phyloP scores from a whole-genome alignment of 139 green algal genomes.

The Auxenochlorella pyrenoidosa region DNA sequence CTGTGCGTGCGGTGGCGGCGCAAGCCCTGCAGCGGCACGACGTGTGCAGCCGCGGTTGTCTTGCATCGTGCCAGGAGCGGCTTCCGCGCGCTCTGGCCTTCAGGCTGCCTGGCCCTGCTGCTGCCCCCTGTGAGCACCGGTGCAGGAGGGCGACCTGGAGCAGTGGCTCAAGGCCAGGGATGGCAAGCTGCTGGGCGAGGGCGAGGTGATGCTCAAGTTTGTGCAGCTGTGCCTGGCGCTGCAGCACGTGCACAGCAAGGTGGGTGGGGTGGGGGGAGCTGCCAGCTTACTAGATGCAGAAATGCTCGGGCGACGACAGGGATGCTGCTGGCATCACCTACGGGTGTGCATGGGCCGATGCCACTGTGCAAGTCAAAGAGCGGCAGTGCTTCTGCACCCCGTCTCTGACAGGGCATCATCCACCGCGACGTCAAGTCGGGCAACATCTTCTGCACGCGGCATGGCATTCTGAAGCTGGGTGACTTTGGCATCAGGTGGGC shows the following conservation, averaged over 20 bases:
- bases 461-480: slow-evolving; percentile 66
- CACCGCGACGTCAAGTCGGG: slow-evolving; percentile 59
- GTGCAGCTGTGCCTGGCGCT: slow-evolving; percentile 77
- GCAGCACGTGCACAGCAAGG: slow-evolving; percentile 70
- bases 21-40: no score
- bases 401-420: slow-evolving; percentile 44
- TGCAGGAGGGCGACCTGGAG: slow-evolving; percentile 71
- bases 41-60: no score
- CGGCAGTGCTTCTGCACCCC: slow-evolving; percentile 51
- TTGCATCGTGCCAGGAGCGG: no score
- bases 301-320: no score
- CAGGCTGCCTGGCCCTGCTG: neutral
- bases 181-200: slow-evolving; percentile 65
- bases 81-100: no score
- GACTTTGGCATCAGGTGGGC: slow-evolving; percentile 72
- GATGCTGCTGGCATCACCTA: no score
- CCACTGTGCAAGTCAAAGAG: no score
- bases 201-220: slow-evolving; percentile 85
- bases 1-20: no score
- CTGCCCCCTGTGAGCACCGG: neutral
- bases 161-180: slow-evolving; percentile 51
- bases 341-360: no score
- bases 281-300: no score
- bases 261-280: neutral
- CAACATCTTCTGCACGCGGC: slow-evolving; percentile 46